Base-by-base conservation (phyloP, 495 filamentous ascomycete species). In the Penicillium robsamsonii region DNA sequence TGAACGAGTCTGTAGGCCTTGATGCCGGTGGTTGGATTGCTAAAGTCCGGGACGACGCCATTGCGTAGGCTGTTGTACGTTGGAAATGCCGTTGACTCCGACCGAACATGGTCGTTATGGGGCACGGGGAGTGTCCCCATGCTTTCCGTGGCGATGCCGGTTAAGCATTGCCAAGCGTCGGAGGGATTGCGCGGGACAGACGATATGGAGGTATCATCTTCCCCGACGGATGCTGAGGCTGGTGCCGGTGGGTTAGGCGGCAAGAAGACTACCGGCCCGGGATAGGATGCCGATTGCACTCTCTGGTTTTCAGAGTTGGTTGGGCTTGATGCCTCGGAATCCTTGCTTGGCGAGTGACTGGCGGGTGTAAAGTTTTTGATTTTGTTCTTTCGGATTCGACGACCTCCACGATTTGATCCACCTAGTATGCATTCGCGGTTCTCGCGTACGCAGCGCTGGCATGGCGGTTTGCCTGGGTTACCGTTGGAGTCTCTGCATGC, bases 371-470 rank as follows among this genome's bases (percentile, higher is more conserved):
- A 68, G 42, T 73, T 71, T 42, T 72, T 72, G 30, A 75, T 74
- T 51, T 79, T 78, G 46, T 75, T 77, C 59, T 77, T 79, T 33
- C 81, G 79, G 55, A 84, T 81, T 47, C 84, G 79, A 40, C 82
- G 77, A 17, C 84, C 84, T 31, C 84, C 84, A 22, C 84, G 78
- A 65, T 86, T 85, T 17, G 80, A 83, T 46, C 79, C 76, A 33
- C 84, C 83, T 5, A 87, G 71, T 8, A 86, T 73, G 63, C 84
- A 87, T 47, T 86, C 84, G 31, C 76, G 78, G 49, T 75, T 67
- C 51, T 84, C 83, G 53, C 78, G 71, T 44, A 83, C 76, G 62
- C 84, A 87, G 49, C 84, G 72, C 45, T 79, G 76, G 56, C 84
- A 87, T 11, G 83, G 84, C 31, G 83, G 74, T 38, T 71, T 71